Conservation (phyloP, 345 rosid species). For the Gossypium turneri region DNA sequence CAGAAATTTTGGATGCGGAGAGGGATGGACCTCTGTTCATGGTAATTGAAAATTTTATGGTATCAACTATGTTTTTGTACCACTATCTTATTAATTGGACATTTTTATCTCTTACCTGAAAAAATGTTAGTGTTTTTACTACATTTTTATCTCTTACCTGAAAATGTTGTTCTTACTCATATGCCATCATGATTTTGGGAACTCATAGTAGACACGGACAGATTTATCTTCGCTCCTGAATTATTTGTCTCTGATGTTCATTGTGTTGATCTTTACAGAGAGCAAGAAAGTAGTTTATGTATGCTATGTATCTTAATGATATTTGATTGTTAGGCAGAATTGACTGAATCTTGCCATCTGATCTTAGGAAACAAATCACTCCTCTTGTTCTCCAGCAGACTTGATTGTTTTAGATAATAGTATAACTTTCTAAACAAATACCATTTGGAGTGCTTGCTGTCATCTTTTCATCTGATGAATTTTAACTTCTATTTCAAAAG, state of each 20-base stretch:
- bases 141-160: background rate
- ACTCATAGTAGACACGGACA: background rate
- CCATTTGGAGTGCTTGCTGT: background rate
- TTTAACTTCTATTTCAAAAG: background rate
- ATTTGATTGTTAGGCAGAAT: background rate
- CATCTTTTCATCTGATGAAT: background rate
- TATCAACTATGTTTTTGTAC: constrained; percentile 1
- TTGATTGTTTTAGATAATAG: background rate
- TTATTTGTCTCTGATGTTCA: background rate
- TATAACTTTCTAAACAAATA: background rate
- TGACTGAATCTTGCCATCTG: background rate
- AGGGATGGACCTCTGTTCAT: constrained; percentile 67
- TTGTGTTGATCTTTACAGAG: background rate
- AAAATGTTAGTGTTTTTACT: too few relatives aligned
- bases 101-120: background rate
- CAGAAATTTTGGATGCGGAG: constrained; percentile 87
- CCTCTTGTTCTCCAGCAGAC: too few relatives aligned
- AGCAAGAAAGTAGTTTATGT: background rate
- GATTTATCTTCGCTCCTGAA: background rate
- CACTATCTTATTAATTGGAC: constrained; percentile 1
- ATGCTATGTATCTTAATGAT: background rate
- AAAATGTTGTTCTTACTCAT: background rate
- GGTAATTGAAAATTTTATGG: constrained; percentile 40
- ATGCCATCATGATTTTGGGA: background rate
- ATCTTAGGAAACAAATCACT: background rate